Evolutionary conservation across 1,284 basidiomycete species (phyloP).

Genomic region (Melampsora larici-populina): DNA sequence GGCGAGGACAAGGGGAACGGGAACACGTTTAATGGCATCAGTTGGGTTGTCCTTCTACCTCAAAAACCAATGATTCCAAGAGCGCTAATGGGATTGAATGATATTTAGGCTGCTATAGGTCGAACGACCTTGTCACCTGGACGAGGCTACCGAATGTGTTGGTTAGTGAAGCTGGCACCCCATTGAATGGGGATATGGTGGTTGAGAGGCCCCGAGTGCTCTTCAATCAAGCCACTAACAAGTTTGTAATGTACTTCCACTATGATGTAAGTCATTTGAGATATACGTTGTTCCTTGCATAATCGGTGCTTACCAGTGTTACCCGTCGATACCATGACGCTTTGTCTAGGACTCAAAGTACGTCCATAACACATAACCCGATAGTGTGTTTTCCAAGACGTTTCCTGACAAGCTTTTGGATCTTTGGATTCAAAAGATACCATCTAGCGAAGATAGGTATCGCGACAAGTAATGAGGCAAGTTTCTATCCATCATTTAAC

Average conservation of each 20-base stretch:
- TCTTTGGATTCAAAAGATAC: conserved; percentile 57
- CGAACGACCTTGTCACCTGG: conserved; percentile 61
- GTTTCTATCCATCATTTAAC: conserved; percentile 56
- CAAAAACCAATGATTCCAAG: neutral
- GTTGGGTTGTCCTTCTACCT: neutral
- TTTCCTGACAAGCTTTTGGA: neutral
- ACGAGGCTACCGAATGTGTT: conserved; percentile 63
- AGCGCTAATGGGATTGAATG: neutral
- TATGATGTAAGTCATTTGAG: conserved; percentile 63
- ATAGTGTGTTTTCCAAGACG: too few relatives aligned
- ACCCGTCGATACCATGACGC: too few relatives aligned
- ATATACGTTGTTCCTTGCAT: too few relatives aligned
- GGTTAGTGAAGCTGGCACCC: conserved; percentile 60
- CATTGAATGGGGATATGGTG: conserved; percentile 62
- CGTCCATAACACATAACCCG: too few relatives aligned
- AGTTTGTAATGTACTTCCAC: too few relatives aligned
- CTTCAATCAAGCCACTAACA: conserved; percentile 31
- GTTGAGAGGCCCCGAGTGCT: conserved; percentile 65
- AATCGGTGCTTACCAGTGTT: too few relatives aligned
- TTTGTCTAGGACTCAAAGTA: too few relatives aligned
- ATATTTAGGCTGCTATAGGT: too few relatives aligned
- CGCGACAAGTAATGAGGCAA: conserved; percentile 62
- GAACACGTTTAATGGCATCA: conserved; percentile 61
- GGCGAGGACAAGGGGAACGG: conserved; percentile 67
- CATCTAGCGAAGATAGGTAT: conserved; percentile 65